A percentile compares a stretch with the other conserved stretches of the same genome.
Evolutionary conservation across 352 stramenopile species (phyloP).

Genomic region (Thalassiosira sp.): DNA sequence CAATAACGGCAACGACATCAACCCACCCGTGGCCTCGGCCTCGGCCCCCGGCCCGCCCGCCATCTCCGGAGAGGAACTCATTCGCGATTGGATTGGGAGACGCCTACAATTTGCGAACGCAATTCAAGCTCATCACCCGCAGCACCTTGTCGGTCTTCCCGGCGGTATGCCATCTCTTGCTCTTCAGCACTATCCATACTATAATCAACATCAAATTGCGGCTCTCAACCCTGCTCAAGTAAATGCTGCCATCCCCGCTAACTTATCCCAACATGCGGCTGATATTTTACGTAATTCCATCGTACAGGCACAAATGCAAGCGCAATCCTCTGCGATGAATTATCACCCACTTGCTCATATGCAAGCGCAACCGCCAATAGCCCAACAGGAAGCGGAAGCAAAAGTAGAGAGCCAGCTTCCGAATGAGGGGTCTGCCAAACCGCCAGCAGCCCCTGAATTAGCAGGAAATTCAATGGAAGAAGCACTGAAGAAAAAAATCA

Average conservation of each 20-base stretch:
- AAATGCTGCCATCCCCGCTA: neutral
- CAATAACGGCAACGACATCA: neutral
- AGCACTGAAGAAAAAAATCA: slow-evolving; percentile 11
- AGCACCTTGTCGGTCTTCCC: neutral
- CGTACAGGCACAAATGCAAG: neutral
- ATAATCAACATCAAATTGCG: neutral
- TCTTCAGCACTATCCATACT: slow-evolving; percentile 11
- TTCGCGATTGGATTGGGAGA: slow-evolving; percentile 6
- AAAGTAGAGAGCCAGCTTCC: slow-evolving; percentile 4
- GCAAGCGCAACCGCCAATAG: neutral
- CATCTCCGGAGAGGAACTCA: slow-evolving; percentile 2
- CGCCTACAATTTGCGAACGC: neutral
- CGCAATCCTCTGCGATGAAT: neutral
- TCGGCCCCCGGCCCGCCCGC: no score
- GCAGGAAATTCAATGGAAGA: neutral
- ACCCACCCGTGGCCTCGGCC: neutral
- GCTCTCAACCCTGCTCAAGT: neutral
- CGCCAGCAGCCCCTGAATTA: neutral
- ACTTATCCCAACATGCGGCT: neutral
- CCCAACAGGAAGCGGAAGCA: neutral
- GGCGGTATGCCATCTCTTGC: neutral
- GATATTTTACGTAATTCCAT: neutral
- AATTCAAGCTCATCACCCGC: neutral
- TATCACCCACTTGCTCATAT: neutral
- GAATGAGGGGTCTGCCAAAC: neutral